Evolutionary conservation across 2,329 filamentous ascomycete species (phyloP).

Genomic region (Ophiostoma triangulosporum): DNA sequence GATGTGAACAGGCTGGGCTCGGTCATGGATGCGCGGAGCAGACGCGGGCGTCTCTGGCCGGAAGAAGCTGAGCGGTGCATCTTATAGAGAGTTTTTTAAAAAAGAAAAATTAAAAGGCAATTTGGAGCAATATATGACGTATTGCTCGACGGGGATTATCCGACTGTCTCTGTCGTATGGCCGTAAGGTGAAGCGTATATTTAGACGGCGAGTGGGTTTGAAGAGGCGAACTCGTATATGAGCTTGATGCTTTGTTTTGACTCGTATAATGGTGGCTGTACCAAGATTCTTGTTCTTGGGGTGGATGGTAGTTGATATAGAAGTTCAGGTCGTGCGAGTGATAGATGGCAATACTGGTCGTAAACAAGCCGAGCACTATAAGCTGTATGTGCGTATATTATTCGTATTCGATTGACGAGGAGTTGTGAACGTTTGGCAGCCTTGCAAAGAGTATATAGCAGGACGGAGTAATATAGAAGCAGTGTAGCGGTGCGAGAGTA

Average conservation of each 20-base stretch:
- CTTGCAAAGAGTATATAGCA: neutral
- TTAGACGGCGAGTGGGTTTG: neutral
- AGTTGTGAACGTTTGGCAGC: neutral
- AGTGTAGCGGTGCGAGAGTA: neutral
- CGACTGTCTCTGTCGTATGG: neutral
- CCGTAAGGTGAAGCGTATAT: neutral
- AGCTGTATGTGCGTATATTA: neutral
- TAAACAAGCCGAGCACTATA: neutral
- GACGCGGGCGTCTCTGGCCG: slow-evolving; percentile 34
- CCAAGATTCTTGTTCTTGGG: neutral
- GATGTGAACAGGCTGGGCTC: slow-evolving; percentile 45
- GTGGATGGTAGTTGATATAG: neutral
- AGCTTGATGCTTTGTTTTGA: neutral
- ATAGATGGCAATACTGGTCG: neutral
- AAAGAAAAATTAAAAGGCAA: neutral
- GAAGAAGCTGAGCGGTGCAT: slow-evolving; percentile 19
- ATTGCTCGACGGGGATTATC: neutral
- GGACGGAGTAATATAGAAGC: neutral
- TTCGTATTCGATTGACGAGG: neutral
- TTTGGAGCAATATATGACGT: neutral
- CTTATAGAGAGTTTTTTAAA: neutral
- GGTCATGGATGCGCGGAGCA: slow-evolving; percentile 41
- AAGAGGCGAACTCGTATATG: neutral
- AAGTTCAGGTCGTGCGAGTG: too few species aligned
- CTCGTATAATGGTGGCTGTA: neutral